Percentiles rank a stretch among this genome's conserved stretches.
Evolutionary conservation across 1,284 basidiomycete genomes (phyloP).

Genomic region (Cryptococcus sp.): DNA sequence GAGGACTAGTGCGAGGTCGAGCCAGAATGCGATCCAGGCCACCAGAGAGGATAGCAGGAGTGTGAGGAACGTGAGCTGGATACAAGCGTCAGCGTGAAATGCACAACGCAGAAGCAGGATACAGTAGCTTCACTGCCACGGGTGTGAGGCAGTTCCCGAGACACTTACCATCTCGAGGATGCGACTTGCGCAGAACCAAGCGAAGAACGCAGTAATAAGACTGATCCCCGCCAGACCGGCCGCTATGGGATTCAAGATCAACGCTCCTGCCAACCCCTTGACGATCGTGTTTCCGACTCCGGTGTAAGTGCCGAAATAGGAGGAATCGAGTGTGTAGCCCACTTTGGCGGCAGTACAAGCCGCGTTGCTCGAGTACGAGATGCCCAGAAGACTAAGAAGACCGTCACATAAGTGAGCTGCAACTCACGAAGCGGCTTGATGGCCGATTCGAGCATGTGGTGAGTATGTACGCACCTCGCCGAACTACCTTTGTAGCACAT

Average conservation of each 20-base stretch:
- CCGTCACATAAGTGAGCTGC: background rate
- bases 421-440: too few species aligned
- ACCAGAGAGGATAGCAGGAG: slow-evolving; percentile 29
- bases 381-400: slow-evolving; percentile 20
- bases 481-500: slow-evolving; percentile 32
- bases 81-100: background rate
- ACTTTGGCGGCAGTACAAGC: slow-evolving; percentile 34
- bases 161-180: slow-evolving; percentile 37
- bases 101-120: background rate
- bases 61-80: slow-evolving; percentile 34
- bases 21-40: slow-evolving; percentile 38
- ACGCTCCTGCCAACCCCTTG: slow-evolving; percentile 25
- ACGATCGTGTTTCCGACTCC: slow-evolving; percentile 10
- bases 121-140: background rate
- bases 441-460: too few species aligned
- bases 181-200: slow-evolving; percentile 35
- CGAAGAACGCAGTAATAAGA: slow-evolving; percentile 36
- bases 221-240: slow-evolving; percentile 36
- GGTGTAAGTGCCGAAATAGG: slow-evolving; percentile 20
- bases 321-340: slow-evolving; percentile 38
- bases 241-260: slow-evolving; percentile 46
- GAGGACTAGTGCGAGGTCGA: slow-evolving; percentile 38
- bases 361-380: slow-evolving; percentile 19
- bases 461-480: slow-evolving; percentile 17
- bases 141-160: background rate